These are phyloP conservation scores for Scleromitrula shiraiana DNA, from an alignment of 2,329 filamentous ascomycete species.

Conservation along the genomic window DNA sequence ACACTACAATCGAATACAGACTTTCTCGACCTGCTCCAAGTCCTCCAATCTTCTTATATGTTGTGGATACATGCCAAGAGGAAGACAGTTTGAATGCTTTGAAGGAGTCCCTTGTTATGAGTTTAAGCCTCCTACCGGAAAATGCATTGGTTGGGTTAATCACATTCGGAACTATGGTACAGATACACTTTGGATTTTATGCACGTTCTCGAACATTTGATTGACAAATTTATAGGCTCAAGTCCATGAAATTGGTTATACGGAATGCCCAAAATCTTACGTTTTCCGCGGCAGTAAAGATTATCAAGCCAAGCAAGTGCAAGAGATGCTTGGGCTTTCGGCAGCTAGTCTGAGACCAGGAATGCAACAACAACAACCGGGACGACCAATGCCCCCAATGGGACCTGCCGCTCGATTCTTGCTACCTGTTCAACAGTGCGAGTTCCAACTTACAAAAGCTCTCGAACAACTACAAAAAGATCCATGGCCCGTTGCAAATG, in stretches of 20 bases:
- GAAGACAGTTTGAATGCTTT: slow-evolving; percentile 75
- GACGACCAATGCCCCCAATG: slow-evolving; percentile 64
- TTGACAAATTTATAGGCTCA: slow-evolving; percentile 54
- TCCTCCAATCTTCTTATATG: slow-evolving; percentile 78
- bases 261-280: slow-evolving; percentile 96
- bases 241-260: slow-evolving; percentile 96
- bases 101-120: slow-evolving; percentile 82
- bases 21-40: slow-evolving; percentile 76
- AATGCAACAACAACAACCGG: slow-evolving; percentile 59
- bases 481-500: slow-evolving; percentile 93
- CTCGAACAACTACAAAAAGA: slow-evolving; percentile 94
- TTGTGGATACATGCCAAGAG: slow-evolving; percentile 83
- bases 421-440: slow-evolving; percentile 87
- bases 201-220: not conserved
- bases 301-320: slow-evolving; percentile 96
- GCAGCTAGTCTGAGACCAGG: slow-evolving; percentile 66
- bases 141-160: slow-evolving; percentile 77
- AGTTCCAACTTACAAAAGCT: slow-evolving; percentile 94
- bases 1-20: slow-evolving; percentile 85
- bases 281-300: slow-evolving; percentile 98
- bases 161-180: slow-evolving; percentile 87
- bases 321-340: slow-evolving; percentile 91
- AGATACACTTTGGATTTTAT: slow-evolving; percentile 15
- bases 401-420: slow-evolving; percentile 85
- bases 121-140: slow-evolving; percentile 71